phyloP scores from a whole-genome alignment of 2,329 filamentous ascomycete species.

The Neurospora crassa region DNA sequence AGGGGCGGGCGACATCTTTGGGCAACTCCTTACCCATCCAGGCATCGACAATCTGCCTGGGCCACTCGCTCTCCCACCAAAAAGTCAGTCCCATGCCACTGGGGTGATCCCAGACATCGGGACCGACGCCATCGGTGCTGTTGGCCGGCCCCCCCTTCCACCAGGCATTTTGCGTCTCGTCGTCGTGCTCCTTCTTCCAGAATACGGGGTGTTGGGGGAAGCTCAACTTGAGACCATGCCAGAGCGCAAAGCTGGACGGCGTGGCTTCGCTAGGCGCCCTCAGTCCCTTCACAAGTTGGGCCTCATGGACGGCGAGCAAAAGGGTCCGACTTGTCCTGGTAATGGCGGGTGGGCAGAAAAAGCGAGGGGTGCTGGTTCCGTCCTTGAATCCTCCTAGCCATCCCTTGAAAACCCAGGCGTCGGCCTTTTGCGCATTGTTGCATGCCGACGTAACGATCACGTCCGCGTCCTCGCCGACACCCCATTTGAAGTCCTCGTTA shows the following conservation, averaged over 20 bases:
- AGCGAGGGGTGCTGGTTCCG: conserved; percentile 21
- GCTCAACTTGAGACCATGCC: conserved; percentile 29
- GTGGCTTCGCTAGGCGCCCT: conserved; percentile 26
- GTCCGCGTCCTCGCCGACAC: conserved; percentile 26
- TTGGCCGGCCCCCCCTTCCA: conserved; percentile 21
- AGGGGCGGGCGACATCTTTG: conserved; percentile 16
- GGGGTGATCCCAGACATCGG: conserved; percentile 17
- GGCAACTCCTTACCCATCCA: conserved; percentile 22
- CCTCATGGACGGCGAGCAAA: conserved; percentile 24
- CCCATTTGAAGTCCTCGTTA: conserved; percentile 22
- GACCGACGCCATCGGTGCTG: conserved; percentile 20
- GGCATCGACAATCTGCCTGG: conserved; percentile 22
- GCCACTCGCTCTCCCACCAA: conserved; percentile 27
- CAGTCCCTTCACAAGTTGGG: conserved; percentile 22
- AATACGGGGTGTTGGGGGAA: conserved; percentile 27
- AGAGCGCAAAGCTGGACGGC: conserved; percentile 27
- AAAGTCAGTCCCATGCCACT: conserved; percentile 19
- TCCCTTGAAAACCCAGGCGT: conserved; percentile 23
- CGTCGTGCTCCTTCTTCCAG: conserved; percentile 18
- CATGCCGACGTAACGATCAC: conserved; percentile 23
- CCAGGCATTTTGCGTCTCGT: conserved; percentile 17
- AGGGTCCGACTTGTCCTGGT: conserved; percentile 23
- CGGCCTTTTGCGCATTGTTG: conserved; percentile 18
- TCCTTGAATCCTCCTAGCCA: conserved; percentile 22
- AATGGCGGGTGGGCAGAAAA: conserved; percentile 28